A percentile compares a stretch with the other conserved stretches of the same genome.
phyloP scores from a whole-genome alignment of 306 rosid species.

The Pterocarpus macrocarpus region DNA sequence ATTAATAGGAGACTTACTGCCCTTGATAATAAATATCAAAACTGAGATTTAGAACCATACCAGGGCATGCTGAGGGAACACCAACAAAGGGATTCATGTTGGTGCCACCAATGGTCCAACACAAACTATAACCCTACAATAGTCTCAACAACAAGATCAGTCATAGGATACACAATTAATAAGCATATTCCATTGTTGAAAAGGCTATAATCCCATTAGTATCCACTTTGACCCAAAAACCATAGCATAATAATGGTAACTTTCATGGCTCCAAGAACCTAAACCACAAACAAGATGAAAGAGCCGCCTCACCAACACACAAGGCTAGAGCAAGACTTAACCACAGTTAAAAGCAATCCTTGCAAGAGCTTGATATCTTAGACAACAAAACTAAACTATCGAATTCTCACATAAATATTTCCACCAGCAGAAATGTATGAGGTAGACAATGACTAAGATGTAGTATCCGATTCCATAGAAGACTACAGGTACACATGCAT shows the following conservation, averaged over 20 bases:
- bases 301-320: slow-evolving; percentile 21
- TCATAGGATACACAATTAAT: slow-evolving; percentile 66
- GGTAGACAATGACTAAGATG: slow-evolving; percentile 21
- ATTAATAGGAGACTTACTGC: slow-evolving; percentile 53
- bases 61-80: slow-evolving; percentile 86
- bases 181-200: slow-evolving; percentile 61
- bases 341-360: slow-evolving; percentile 42
- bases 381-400: slow-evolving; percentile 41
- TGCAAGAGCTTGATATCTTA: slow-evolving; percentile 37
- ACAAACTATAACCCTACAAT: slow-evolving; percentile 91
- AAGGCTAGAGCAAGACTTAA: slow-evolving; percentile 35
- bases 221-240: slow-evolving; percentile 54
- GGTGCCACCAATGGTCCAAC: slow-evolving; percentile 78
- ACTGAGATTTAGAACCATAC: slow-evolving; percentile 93
- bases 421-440: slow-evolving; percentile 34
- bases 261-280: slow-evolving; percentile 50
- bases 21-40: slow-evolving; percentile 70
- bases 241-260: slow-evolving; percentile 43
- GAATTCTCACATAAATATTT: slow-evolving; percentile 37
- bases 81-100: slow-evolving; percentile 88
- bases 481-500: background rate
- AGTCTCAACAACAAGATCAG: slow-evolving; percentile 85
- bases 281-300: slow-evolving; percentile 40
- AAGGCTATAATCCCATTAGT: slow-evolving; percentile 66
- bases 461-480: background rate